Conservation (phyloP, 768 basidiomycete species). For the Kockovaella imperatae region DNA sequence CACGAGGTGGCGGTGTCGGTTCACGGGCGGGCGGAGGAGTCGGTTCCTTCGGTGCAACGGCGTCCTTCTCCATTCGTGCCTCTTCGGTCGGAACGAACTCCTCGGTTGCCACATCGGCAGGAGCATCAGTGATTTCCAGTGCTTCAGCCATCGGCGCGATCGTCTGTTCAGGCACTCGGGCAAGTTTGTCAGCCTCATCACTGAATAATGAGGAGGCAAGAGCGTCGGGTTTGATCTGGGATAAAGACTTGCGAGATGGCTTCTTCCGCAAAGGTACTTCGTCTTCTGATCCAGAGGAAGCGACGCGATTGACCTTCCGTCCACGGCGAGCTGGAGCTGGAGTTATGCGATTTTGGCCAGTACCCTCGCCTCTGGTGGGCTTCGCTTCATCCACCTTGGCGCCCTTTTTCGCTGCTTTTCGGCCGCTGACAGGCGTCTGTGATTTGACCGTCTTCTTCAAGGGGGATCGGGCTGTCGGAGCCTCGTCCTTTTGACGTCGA, state of each 20-base stretch:
- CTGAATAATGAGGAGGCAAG: background rate
- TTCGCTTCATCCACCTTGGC: too few relatives aligned
- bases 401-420: too few relatives aligned
- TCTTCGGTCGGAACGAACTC: background rate
- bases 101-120: background rate
- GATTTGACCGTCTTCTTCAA: background rate
- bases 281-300: too few relatives aligned
- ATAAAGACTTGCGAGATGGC: background rate
- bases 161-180: slow-evolving; percentile 12
- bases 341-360: too few relatives aligned
- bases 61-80: background rate
- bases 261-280: background rate
- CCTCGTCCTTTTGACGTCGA: slow-evolving; percentile 5
- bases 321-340: too few relatives aligned
- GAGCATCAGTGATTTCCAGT: slow-evolving; percentile 3
- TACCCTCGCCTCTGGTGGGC: too few relatives aligned
- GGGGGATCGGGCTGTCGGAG: background rate
- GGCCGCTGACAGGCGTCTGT: too few relatives aligned
- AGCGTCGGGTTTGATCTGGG: slow-evolving; percentile 1
- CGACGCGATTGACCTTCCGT: slow-evolving; percentile 13
- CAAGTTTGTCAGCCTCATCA: slow-evolving; percentile 1
- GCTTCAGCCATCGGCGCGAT: slow-evolving; percentile 9
- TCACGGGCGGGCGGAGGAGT: slow-evolving; percentile 11
- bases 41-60: background rate
- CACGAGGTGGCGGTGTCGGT: slow-evolving; percentile 12